Evolutionary conservation across 163 green algal species (phyloP).

Genomic region (Chlorella variabilis): DNA sequence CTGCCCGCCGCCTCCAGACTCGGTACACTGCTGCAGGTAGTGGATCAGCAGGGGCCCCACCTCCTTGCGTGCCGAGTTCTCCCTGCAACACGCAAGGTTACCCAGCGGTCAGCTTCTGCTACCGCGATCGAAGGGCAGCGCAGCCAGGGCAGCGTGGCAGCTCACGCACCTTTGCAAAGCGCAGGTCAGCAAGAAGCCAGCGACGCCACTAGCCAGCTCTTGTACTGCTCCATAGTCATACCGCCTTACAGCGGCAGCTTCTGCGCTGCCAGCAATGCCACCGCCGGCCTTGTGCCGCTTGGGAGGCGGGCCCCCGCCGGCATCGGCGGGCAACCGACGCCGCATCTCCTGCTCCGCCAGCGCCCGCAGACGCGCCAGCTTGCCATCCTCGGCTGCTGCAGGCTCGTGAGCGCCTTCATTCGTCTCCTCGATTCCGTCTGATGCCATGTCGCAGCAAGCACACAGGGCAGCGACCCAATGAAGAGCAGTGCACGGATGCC

Average conservation of each 20-base stretch:
- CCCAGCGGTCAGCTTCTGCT: too few relatives aligned
- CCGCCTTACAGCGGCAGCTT: background rate
- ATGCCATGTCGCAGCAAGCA: too few relatives aligned
- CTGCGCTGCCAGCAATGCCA: too few relatives aligned
- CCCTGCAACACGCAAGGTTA: constrained; percentile 26
- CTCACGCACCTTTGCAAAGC: constrained; percentile 18
- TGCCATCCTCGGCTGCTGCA: background rate
- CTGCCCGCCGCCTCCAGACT: too few relatives aligned
- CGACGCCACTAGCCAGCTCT: constrained; percentile 7
- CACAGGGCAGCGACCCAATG: too few relatives aligned
- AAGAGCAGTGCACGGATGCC: too few relatives aligned
- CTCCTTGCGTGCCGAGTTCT: constrained; percentile 40
- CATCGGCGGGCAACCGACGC: background rate
- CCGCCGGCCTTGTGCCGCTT: constrained; percentile 10
- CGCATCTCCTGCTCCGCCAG: constrained; percentile 40
- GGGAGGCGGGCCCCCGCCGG: background rate
- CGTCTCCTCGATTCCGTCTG: too few relatives aligned
- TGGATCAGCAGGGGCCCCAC: constrained; percentile 5
- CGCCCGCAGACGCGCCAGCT: background rate
- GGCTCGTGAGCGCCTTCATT: too few relatives aligned
- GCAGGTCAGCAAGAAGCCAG: constrained; percentile 44
- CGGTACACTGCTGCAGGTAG: background rate
- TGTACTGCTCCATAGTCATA: constrained; percentile 30
- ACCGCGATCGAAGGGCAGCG: background rate
- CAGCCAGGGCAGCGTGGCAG: background rate